These are phyloP conservation scores for Cenococcum geophilum DNA, from an alignment of 495 filamentous ascomycete species.

Conservation along the genomic window DNA sequence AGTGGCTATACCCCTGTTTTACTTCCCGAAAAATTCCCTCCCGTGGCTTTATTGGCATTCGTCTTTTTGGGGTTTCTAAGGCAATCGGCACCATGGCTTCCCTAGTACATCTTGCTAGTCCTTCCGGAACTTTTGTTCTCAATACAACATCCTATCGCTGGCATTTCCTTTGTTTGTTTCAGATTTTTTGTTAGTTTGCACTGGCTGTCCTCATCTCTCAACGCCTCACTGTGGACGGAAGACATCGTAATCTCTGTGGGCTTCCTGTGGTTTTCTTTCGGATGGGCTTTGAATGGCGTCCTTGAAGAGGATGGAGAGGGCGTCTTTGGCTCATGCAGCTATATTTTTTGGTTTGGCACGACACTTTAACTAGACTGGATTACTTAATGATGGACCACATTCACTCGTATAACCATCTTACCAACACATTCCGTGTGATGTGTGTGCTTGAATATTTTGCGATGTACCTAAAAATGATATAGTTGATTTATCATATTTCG, in stretches of 20 bases:
- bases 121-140: background rate
- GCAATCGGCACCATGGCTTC: background rate
- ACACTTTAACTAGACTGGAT: constrained; percentile 26
- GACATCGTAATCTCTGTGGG: background rate
- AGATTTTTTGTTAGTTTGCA: background rate
- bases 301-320: constrained; percentile 23
- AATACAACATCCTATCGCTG: background rate
- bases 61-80: constrained; percentile 2
- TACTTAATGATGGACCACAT: constrained; percentile 30
- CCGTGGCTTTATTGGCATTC: constrained; percentile 6
- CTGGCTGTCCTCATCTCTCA: background rate
- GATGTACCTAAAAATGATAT: no score
- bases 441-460: no score
- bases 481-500: no score
- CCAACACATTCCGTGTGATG: no score
- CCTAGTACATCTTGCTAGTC: constrained; percentile 1
- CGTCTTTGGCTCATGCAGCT: constrained; percentile 21
- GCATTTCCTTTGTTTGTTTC: constrained; percentile 1
- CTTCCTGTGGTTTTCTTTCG: constrained; percentile 8
- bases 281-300: constrained; percentile 21
- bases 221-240: background rate
- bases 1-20: constrained; percentile 31
- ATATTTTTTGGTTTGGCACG: constrained; percentile 12
- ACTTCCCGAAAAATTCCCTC: constrained; percentile 21
- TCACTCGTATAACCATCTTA: constrained; percentile 8